A percentile compares a stretch with the other conserved stretches of the same genome.
Conservation (phyloP, 1,284 basidiomycete genomes). For the Rhodotorula sp. region DNA sequence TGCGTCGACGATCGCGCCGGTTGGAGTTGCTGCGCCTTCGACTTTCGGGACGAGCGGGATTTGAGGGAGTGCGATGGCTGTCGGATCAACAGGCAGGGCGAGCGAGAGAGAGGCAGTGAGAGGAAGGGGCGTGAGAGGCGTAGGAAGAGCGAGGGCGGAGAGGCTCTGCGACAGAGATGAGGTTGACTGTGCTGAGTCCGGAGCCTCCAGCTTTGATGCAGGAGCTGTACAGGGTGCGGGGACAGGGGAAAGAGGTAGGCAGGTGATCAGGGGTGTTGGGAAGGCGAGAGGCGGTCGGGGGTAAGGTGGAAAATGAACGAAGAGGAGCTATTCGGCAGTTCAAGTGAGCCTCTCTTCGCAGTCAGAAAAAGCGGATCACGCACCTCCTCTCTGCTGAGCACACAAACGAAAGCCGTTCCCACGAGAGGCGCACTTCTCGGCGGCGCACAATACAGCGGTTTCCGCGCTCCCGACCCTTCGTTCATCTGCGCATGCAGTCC, state of each 20-base stretch:
- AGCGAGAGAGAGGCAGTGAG: background rate
- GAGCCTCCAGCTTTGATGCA: background rate
- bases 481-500: conserved; percentile 1
- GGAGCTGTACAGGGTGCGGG: conserved; percentile 4
- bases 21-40: background rate
- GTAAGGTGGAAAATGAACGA: conserved; percentile 23
- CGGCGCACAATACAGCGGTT: conserved; percentile 31
- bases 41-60: background rate
- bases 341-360: no score
- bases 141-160: conserved; percentile 8
- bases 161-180: background rate
- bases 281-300: background rate
- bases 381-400: conserved; percentile 32
- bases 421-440: conserved; percentile 22
- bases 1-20: conserved; percentile 20
- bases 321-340: conserved; percentile 17
- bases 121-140: conserved; percentile 1
- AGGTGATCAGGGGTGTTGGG: background rate
- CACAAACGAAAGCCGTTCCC: conserved; percentile 32
- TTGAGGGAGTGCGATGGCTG: background rate
- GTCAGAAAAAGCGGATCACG: background rate
- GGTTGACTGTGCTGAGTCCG: background rate
- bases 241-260: conserved; percentile 20
- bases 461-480: background rate
- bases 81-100: background rate